A percentile compares a stretch with the other conserved stretches of the same genome.
These are phyloP conservation scores for Bipolaris zeicola DNA, from an alignment of 2,329 filamentous ascomycete genomes.

Conservation along the genomic window DNA sequence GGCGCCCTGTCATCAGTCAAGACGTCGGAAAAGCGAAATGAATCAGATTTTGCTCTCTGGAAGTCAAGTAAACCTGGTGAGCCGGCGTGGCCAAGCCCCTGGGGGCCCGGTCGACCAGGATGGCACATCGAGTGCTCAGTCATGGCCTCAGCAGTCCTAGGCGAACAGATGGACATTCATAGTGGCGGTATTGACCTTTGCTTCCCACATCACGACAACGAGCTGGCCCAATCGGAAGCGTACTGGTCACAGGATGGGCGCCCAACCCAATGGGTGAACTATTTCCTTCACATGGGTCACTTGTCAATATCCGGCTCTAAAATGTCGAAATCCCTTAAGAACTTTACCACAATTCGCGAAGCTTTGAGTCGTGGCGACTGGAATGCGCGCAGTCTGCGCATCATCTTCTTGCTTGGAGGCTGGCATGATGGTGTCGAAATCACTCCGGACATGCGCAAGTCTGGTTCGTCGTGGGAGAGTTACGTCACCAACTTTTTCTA, in stretches of 20 bases:
- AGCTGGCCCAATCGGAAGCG: conserved; percentile 88
- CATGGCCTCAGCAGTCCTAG: conserved; percentile 90
- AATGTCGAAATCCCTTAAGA: conserved; percentile 96
- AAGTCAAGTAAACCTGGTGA: conserved; percentile 91
- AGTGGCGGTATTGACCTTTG: conserved; percentile 89
- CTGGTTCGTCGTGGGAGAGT: conserved; percentile 79
- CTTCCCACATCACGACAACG: conserved; percentile 82
- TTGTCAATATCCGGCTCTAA: conserved; percentile 87
- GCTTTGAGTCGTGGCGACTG: conserved; percentile 72
- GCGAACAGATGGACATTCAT: conserved; percentile 86
- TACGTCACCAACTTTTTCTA: conserved; percentile 74
- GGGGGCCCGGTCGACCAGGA: conserved; percentile 85
- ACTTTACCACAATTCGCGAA: conserved; percentile 91
- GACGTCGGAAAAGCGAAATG: conserved; percentile 70
- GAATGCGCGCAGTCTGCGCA: conserved; percentile 78
- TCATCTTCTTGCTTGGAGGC: conserved; percentile 83
- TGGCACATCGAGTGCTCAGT: conserved; percentile 98
- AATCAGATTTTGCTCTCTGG: conserved; percentile 91
- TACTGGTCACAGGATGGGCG: conserved; percentile 63
- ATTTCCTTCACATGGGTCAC: conserved; percentile 96
- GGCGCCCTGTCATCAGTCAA: conserved; percentile 69
- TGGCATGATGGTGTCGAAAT: conserved; percentile 95
- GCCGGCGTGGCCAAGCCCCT: conserved; percentile 85
- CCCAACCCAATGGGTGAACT: conserved; percentile 80
- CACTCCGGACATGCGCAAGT: conserved; percentile 77